These are phyloP conservation scores for Paratinospora sagittata DNA, from an alignment of 164 flowering plant genomes.

Conservation along the genomic window DNA sequence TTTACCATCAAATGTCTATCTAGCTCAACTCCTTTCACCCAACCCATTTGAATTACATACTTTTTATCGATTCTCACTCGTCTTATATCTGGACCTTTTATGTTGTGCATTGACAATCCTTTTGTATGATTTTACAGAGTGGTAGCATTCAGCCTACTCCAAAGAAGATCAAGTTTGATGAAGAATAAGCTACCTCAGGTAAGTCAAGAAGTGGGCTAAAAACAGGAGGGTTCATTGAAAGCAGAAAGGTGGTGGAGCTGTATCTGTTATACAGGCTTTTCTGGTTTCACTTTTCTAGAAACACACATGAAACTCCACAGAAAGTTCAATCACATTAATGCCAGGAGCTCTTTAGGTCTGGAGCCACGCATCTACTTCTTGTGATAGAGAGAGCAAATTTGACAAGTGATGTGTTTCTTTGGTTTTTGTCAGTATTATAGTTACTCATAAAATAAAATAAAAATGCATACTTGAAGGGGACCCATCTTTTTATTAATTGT, in stretches of 20 bases:
- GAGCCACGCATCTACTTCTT: neutral
- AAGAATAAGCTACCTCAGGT: conserved; percentile 21
- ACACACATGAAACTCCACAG: neutral
- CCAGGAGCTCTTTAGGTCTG: neutral
- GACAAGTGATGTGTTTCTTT: neutral
- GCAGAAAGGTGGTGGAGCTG: neutral
- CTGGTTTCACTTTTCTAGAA: neutral
- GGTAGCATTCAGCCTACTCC: conserved; percentile 42
- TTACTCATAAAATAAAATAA: neutral
- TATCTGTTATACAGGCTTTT: neutral
- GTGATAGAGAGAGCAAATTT: neutral
- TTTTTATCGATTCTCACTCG: neutral
- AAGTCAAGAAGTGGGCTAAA: neutral
- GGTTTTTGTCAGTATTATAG: neutral
- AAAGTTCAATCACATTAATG: neutral
- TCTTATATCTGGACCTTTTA: neutral
- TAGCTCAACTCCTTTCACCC: no score
- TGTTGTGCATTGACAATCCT: neutral
- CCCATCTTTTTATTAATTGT: neutral
- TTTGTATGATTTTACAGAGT: conserved; percentile 30
- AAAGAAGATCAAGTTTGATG: conserved; percentile 66
- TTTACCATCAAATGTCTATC: no score
- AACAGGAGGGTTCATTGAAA: neutral
- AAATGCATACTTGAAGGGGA: neutral
- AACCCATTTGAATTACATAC: neutral